A percentile compares a stretch with the other conserved stretches of the same genome.
Conservation (phyloP, 495 filamentous ascomycete genomes). For the Schizothecium vesticola region DNA sequence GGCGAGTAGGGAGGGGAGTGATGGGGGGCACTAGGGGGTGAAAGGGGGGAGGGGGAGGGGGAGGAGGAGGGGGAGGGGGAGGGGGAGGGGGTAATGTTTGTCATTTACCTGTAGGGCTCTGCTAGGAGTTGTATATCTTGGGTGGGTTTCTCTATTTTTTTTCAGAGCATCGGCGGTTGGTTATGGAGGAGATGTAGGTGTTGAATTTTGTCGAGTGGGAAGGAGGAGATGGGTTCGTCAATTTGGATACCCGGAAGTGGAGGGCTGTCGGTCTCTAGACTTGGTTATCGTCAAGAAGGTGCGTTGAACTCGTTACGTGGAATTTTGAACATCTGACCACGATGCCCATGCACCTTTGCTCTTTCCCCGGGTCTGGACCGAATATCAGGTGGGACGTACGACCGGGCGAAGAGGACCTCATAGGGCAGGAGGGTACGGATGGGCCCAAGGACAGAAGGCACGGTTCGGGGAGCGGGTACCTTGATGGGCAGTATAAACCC, state of each 20-base stretch:
- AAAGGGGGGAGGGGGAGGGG: too few relatives aligned
- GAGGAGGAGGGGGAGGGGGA: too few relatives aligned
- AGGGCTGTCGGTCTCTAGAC: neutral
- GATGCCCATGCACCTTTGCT: neutral
- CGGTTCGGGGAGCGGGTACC: too few relatives aligned
- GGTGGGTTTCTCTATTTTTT: neutral
- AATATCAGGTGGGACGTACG: neutral
- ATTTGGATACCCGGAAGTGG: neutral
- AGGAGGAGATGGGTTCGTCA: neutral
- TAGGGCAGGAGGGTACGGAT: neutral
- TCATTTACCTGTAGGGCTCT: neutral
- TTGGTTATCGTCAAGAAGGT: neutral
- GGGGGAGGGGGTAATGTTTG: neutral
- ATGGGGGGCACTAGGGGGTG: neutral
- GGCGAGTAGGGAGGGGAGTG: neutral
- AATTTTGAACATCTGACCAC: neutral
- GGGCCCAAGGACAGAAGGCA: too few relatives aligned
- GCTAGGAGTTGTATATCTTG: neutral
- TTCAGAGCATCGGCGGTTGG: neutral
- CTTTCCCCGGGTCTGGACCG: neutral
- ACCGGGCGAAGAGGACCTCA: too few relatives aligned
- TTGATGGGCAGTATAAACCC: neutral
- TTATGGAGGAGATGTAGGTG: neutral
- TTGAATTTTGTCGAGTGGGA: neutral
- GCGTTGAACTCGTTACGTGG: neutral